These are phyloP conservation scores for Macrophomina pseudophaseolina DNA, from an alignment of 2,329 filamentous ascomycete species.

Conservation along the genomic window DNA sequence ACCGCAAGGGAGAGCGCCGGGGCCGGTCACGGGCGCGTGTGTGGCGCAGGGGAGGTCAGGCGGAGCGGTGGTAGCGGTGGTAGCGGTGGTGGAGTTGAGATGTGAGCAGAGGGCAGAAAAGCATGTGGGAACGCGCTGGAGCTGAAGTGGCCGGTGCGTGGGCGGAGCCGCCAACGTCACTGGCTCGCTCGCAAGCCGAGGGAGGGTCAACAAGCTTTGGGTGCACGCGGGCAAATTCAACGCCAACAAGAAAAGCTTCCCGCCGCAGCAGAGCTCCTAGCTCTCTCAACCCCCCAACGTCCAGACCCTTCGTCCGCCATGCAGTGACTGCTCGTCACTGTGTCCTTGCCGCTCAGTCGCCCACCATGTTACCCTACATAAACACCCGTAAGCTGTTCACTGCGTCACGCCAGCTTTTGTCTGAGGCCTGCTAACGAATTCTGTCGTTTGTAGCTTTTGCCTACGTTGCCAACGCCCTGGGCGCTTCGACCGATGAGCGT, in stretches of 20 bases:
- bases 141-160: constrained; percentile 2
- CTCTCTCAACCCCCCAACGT: background rate
- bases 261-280: background rate
- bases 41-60: background rate
- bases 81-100: background rate
- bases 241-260: background rate
- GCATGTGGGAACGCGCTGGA: background rate
- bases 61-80: background rate
- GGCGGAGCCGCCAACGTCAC: constrained; percentile 29
- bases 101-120: background rate
- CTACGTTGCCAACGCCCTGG: constrained; percentile 61
- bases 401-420: background rate
- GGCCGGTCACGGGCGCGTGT: background rate
- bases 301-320: background rate
- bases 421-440: background rate
- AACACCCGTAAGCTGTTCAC: constrained; percentile 57
- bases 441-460: constrained; percentile 59
- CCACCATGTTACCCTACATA: constrained; percentile 67
- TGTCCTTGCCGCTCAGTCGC: background rate
- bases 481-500: constrained; percentile 70
- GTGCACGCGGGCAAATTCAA: constrained; percentile 12
- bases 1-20: background rate
- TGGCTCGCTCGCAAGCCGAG: background rate
- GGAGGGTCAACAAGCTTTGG: background rate
- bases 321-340: constrained; percentile 8